Base-by-base conservation (phyloP, 108 stramenopile species). In the Nitzschia putrida region DNA sequence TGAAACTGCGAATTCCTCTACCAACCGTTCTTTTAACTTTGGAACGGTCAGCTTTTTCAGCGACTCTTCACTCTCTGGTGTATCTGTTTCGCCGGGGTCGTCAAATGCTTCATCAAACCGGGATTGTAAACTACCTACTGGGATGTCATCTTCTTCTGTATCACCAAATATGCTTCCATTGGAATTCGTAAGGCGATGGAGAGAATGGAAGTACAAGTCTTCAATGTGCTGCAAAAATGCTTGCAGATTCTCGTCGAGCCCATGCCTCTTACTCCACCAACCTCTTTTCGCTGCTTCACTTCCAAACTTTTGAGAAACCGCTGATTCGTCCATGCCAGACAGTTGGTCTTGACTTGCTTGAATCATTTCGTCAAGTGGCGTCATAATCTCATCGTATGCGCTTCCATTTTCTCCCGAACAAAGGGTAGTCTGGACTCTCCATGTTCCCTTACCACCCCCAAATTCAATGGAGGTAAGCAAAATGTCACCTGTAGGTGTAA, bases 181-280 rank as follows among this genome's bases (percentile, higher is more conserved):
- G 7, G 71, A 58, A 6, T 5, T 18, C 47, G 4, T 5, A 11
- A 25, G 7, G 0, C 59, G 10, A 51, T 71, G 63, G 22, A 83
- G 8, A 6, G 77, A 38, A 43, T 57, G 52, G 68, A 93, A 88
- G 50, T 71, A 86, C 11, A 34, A 47, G 4, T 41, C 53, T 68
- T 92, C 88, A 0, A 79, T 73, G 13, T 63, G 44, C 47, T 83
- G 60, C 11, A 92, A 37, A 16, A 88, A 65, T 0, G 38, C 29
- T 44, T 66, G 67, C 43, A 95, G 69, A 21, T 77, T 71, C 8
- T 85, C 72, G 50, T 95, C 90, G 38, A 89, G 68, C 21, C 64
- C 57, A 41, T 81, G 70, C 24, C 94, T 73, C 55, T 85, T 76
- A 8, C 81, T 69, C 91, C 91, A 92, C 91, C 94, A 92, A 49